Evolutionary conservation across 805 yeast genomes (phyloP).

Genomic region (Cyberlindnera samutprakarnensis): DNA sequence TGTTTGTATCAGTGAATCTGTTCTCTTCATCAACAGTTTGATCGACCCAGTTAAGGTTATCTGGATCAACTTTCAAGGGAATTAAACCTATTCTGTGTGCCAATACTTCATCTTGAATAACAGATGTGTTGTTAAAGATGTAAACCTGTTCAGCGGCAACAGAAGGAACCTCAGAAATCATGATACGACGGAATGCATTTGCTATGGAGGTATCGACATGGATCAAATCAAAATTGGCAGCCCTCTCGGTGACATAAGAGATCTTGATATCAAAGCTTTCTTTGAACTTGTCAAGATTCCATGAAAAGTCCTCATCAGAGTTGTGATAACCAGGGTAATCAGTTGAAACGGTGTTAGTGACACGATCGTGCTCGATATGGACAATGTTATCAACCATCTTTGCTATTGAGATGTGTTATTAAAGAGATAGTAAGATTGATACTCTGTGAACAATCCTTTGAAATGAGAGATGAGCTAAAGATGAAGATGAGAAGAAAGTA

Average conservation of each 20-base stretch:
- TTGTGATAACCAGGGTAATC: slow-evolving; percentile 86
- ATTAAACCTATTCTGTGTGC: slow-evolving; percentile 92
- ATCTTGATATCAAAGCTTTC: slow-evolving; percentile 59
- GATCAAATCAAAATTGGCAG: slow-evolving; percentile 79
- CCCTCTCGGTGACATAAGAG: slow-evolving; percentile 55
- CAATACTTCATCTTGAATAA: slow-evolving; percentile 93
- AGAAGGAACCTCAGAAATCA: slow-evolving; percentile 94
- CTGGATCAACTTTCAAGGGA: slow-evolving; percentile 90
- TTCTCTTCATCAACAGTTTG: slow-evolving; percentile 52
- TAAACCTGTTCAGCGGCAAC: slow-evolving; percentile 92
- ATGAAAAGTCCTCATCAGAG: slow-evolving; percentile 55
- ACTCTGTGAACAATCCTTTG: not conserved
- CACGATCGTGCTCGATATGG: slow-evolving; percentile 85
- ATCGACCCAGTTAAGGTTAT: slow-evolving; percentile 78
- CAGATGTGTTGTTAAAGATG: slow-evolving; percentile 90
- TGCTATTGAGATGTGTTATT: not conserved
- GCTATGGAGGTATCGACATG: slow-evolving; percentile 89
- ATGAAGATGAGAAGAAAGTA: no score
- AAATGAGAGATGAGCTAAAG: not conserved
- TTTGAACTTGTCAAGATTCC: slow-evolving; percentile 82
- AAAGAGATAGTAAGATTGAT: not conserved
- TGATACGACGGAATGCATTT: slow-evolving; percentile 93
- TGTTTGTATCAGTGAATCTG: slow-evolving; percentile 79
- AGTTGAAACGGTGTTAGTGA: slow-evolving; percentile 79
- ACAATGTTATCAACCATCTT: slow-evolving; percentile 44